These are phyloP conservation scores for Zygoascus tannicola DNA, from an alignment of 805 yeast species.

Conservation along the genomic window DNA sequence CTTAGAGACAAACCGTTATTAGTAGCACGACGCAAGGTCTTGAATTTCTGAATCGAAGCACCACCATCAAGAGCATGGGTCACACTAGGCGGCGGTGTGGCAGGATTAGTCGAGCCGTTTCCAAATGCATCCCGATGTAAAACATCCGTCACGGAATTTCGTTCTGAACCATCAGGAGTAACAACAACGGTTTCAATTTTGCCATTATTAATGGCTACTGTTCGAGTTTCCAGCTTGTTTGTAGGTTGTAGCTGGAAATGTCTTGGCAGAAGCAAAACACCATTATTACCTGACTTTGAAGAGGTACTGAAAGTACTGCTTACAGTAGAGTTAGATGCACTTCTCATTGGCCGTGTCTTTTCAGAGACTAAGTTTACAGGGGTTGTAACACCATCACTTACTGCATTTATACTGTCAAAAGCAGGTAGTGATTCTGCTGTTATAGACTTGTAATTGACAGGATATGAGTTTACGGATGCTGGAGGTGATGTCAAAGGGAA, in stretches of 20 bases:
- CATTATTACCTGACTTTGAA: constrained; percentile 10
- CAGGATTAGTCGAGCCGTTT: neutral
- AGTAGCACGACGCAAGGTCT: neutral
- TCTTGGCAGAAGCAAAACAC: constrained; percentile 23
- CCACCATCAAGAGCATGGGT: neutral
- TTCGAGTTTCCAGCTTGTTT: neutral
- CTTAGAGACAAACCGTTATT: constrained; percentile 5
- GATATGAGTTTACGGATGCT: neutral
- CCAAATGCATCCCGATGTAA: neutral
- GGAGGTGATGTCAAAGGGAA: neutral
- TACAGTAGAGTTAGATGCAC: neutral
- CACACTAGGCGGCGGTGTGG: neutral
- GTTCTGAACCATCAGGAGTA: neutral
- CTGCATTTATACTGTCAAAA: neutral
- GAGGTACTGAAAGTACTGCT: neutral
- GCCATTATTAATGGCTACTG: neutral
- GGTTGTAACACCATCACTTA: neutral
- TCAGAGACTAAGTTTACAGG: neutral
- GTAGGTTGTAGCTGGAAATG: constrained; percentile 19
- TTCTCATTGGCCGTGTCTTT: neutral
- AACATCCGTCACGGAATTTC: neutral
- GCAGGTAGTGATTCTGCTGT: neutral
- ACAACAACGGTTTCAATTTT: neutral
- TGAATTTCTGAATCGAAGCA: neutral
- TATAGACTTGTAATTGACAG: neutral